Evolutionary conservation across 768 basidiomycete genomes (phyloP), one percentile per base, ranked within the genome.

Genomic region (Mycena leptocephala): DNA sequence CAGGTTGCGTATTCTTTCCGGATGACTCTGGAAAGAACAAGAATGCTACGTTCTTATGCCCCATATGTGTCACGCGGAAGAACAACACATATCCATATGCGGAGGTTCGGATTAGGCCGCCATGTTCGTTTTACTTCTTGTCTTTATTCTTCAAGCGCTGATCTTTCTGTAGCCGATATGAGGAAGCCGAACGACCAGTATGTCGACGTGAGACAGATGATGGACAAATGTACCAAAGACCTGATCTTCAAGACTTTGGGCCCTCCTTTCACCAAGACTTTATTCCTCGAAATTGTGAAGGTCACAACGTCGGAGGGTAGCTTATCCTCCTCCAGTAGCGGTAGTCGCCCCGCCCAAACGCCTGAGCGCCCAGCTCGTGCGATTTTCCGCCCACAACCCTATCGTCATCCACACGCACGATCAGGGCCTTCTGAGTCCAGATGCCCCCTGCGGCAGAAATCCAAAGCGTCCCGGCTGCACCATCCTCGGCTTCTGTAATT

Each of bases 21-120:
- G 78, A 85, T 46, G 90, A 93, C 33, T 81, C 83, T 75, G 81
- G 80, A 61, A 74, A 80, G 77, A 79, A 80, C 81, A 75, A 82
- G 77, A 76, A 74, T 77, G 81, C 78, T 78, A 79, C 85, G n/a
- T 95, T 93, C 84, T 88, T 88, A 74, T 96, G 96, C 79, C 95
- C 95, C 0, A 82, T 96, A 24, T 96, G 96, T 81, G 93, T 93
- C 82, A 83, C 96, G 78, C 90, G 94, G 64, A 95, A 94, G 86
- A 94, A 92, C 74, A 89, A 89, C 74, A 83, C 86, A 8, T 97
- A 96, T 79, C 90, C 90, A 32, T 93, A 92, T 80, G 94, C 95
- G 1, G 94, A 96, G 79, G 90, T 96, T 26, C 90, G 95, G 48
- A 93, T 96, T 10, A 90, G 90, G 76, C 90, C 93, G 77, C 84